A percentile compares a stretch with the other conserved stretches of the same genome.
Conservation (phyloP, 306 rosid species). For the Parietaria judaica region DNA sequence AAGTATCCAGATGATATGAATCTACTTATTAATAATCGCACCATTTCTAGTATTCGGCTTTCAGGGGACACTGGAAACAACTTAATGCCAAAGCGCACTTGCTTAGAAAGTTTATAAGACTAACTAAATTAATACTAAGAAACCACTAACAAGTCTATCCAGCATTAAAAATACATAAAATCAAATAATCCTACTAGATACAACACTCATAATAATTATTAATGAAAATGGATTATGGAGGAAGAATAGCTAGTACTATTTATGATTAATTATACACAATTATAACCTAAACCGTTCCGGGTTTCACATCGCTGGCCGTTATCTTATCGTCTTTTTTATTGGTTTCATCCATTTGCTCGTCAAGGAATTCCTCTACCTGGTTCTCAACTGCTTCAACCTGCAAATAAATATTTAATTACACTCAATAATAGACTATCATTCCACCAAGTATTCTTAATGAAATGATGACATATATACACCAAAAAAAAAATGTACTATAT, state of each 20-base stretch:
- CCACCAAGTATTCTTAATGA: no score
- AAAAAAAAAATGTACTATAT: no score
- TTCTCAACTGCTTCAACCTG: constrained; percentile 35
- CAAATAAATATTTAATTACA: constrained; percentile 9
- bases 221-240: not conserved
- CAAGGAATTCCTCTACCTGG: constrained; percentile 23
- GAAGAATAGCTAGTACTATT: not conserved
- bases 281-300: not conserved
- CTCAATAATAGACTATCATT: not conserved
- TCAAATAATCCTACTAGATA: no score
- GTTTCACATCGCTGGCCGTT: not conserved
- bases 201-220: no score
- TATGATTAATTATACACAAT: not conserved
- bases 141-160: no score
- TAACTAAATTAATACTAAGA: no score
- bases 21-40: constrained; percentile 19
- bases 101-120: no score
- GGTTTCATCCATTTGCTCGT: constrained; percentile 8
- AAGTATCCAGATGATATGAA: constrained; percentile 2
- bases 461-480: no score
- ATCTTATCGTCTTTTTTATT: not conserved
- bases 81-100: no score
- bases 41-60: constrained; percentile 77
- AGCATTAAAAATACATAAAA: no score
- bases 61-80: constrained; percentile 61